phyloP scores from a whole-genome alignment of 495 filamentous ascomycete genomes.

The Talaromyces adpressus region DNA sequence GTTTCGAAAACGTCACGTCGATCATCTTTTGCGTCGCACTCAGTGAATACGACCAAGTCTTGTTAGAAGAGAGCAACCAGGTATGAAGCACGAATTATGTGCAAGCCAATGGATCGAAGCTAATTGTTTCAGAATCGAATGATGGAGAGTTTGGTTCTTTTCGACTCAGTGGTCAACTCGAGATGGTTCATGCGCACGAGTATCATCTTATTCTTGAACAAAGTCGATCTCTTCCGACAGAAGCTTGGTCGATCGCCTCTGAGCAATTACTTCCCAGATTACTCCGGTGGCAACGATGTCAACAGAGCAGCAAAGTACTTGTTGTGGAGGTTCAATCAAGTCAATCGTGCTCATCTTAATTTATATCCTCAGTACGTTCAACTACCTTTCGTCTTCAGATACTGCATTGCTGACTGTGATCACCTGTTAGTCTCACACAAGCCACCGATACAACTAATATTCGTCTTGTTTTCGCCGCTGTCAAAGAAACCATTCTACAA shows the following conservation, averaged over 20 bases:
- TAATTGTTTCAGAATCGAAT: conserved; percentile 70
- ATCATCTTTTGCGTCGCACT: conserved; percentile 99
- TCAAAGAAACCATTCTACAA: conserved; percentile 97
- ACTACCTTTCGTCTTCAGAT: background rate
- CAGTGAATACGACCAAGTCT: conserved; percentile 96
- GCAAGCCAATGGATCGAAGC: background rate
- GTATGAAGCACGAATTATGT: conserved; percentile 36
- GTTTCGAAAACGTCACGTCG: conserved; percentile 99
- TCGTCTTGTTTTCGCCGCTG: conserved; percentile 92
- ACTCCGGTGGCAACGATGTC: conserved; percentile 94
- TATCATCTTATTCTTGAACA: conserved; percentile 97
- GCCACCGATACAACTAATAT: conserved; percentile 98
- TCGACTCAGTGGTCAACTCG: conserved; percentile 98
- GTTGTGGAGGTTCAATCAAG: conserved; percentile 97
- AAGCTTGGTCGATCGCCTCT: conserved; percentile 87
- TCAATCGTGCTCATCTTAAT: conserved; percentile 92
- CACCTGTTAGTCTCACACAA: conserved; percentile 74
- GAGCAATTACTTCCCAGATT: conserved; percentile 94
- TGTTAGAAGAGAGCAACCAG: conserved; percentile 95
- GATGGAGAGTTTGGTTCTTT: conserved; percentile 97
- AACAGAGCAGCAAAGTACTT: conserved; percentile 97
- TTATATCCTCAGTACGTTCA: conserved; percentile 89
- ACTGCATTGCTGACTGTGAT: conserved; percentile 22
- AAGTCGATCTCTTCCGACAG: conserved; percentile 94
- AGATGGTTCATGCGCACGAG: conserved; percentile 98